Conservation (phyloP, 768 basidiomycete genomes). For the Harrya chromipes region DNA sequence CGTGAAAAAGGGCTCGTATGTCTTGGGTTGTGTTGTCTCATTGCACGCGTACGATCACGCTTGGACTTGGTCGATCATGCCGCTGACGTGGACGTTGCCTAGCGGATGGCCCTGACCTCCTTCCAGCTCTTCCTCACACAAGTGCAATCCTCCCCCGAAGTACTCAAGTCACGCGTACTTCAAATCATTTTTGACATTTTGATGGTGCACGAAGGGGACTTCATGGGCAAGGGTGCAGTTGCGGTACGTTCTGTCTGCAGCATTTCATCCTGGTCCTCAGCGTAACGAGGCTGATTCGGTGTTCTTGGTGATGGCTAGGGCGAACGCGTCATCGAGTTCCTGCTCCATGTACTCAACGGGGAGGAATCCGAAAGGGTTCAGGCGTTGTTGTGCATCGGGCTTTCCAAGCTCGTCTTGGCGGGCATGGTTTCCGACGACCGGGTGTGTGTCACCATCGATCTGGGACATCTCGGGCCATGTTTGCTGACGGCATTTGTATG, state of each 20-base stretch:
- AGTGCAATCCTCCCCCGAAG: constrained; percentile 58
- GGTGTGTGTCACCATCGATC: constrained; percentile 38
- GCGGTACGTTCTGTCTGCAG: constrained; percentile 25
- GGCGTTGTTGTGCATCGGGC: constrained; percentile 71
- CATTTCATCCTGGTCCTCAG: neutral
- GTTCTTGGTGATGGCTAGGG: constrained; percentile 28
- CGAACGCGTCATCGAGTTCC: constrained; percentile 63
- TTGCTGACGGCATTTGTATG: neutral
- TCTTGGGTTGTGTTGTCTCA: constrained; percentile 71
- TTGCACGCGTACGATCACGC: constrained; percentile 44
- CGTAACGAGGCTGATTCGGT: neutral
- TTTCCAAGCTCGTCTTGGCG: constrained; percentile 81
- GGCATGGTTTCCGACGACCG: constrained; percentile 71
- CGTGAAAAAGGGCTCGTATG: constrained; percentile 66
- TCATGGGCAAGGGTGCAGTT: constrained; percentile 47
- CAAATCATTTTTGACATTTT: constrained; percentile 82
- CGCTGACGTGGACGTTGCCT: neutral
- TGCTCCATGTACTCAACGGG: constrained; percentile 49
- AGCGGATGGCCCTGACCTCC: constrained; percentile 42
- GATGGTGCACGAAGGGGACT: constrained; percentile 74
- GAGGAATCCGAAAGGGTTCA: constrained; percentile 64
- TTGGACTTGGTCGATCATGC: neutral
- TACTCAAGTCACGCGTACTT: constrained; percentile 66
- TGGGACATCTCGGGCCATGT: no score
- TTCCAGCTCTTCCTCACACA: constrained; percentile 84